Percentiles rank a stretch among this genome's conserved stretches.
phyloP scores from a whole-genome alignment of 805 yeast genomes.

The Ogataea corticis region DNA sequence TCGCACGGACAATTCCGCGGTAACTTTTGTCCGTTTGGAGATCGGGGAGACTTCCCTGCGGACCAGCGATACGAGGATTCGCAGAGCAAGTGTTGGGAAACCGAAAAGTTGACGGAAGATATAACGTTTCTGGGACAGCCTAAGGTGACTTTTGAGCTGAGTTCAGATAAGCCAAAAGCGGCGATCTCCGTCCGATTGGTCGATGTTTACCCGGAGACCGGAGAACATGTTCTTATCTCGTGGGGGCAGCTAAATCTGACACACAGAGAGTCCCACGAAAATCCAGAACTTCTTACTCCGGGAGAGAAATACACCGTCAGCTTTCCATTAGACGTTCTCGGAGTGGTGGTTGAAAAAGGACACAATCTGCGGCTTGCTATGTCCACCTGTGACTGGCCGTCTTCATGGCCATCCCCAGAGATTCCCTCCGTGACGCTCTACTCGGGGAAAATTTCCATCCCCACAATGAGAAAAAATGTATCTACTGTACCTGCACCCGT shows the following conservation, averaged over 20 bases:
- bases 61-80: conserved; percentile 43
- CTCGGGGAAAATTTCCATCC: conserved; percentile 32
- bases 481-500: background rate
- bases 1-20: conserved; percentile 45
- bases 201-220: conserved; percentile 36
- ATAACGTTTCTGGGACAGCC: conserved; percentile 40
- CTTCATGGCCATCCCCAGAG: conserved; percentile 44
- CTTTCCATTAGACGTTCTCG: conserved; percentile 40
- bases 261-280: conserved; percentile 41
- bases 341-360: conserved; percentile 34
- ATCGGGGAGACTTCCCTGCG: conserved; percentile 44
- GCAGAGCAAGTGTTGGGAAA: conserved; percentile 38
- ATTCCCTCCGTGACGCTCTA: conserved; percentile 36
- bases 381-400: conserved; percentile 48
- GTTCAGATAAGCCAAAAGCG: conserved; percentile 38
- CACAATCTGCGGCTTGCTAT: conserved; percentile 40
- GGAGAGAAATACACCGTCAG: conserved; percentile 34
- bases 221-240: conserved; percentile 38
- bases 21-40: conserved; percentile 46
- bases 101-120: conserved; percentile 26
- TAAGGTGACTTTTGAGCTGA: conserved; percentile 27
- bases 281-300: conserved; percentile 35
- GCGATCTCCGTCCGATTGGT: conserved; percentile 39
- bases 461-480: conserved; percentile 13
- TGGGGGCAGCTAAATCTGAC: conserved; percentile 46